These are phyloP conservation scores for Scedosporium boydii DNA, from an alignment of 2,329 filamentous ascomycete genomes.

Conservation along the genomic window DNA sequence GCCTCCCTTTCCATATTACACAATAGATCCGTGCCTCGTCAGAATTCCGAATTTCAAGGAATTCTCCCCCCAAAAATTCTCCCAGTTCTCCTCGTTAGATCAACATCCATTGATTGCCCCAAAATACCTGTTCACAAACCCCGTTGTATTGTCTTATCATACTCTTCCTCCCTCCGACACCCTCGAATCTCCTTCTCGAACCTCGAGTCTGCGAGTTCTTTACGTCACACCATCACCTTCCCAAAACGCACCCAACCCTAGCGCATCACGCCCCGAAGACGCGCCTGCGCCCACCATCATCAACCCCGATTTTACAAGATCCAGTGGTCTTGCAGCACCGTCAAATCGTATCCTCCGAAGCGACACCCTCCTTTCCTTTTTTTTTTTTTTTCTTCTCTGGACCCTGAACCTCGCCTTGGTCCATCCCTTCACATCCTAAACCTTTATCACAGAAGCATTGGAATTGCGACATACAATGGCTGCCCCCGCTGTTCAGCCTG, in stretches of 20 bases:
- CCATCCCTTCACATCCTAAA: neutral
- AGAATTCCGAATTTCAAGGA: neutral
- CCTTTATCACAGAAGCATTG: neutral
- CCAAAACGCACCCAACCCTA: conserved; percentile 1
- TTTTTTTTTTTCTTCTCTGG: neutral
- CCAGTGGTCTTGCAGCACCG: neutral
- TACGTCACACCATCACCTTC: neutral
- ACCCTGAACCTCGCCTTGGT: neutral
- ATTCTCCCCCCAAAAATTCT: neutral
- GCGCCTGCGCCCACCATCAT: neutral
- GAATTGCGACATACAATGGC: conserved; percentile 37
- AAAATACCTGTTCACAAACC: neutral
- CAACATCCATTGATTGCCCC: conserved; percentile 2
- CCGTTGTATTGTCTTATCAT: neutral
- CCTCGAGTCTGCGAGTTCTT: neutral
- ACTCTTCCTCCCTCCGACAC: neutral
- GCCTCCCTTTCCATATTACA: neutral
- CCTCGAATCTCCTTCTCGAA: neutral
- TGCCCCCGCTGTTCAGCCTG: conserved; percentile 44
- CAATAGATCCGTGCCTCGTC: neutral
- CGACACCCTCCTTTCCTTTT: neutral
- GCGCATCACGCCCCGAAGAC: neutral
- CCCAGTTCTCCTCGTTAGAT: neutral
- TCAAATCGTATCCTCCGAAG: neutral
- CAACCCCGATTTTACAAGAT: neutral